phyloP scores from a whole-genome alignment of 768 basidiomycete genomes.

The Artomyces pyxidatus region DNA sequence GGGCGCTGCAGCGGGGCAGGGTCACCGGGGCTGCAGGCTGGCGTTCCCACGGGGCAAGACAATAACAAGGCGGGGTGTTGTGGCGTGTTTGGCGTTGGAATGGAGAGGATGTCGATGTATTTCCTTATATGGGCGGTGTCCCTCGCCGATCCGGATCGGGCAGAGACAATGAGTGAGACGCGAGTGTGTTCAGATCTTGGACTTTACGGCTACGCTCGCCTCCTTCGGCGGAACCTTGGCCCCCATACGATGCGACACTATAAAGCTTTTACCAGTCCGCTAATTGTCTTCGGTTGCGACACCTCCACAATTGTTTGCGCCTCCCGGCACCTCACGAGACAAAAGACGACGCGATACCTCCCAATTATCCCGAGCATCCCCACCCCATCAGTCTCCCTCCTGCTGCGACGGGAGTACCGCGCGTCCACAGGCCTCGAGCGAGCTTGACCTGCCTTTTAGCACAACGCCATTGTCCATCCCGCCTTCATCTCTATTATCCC shows the following conservation, averaged over 20 bases:
- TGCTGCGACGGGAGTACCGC: conserved; percentile 12
- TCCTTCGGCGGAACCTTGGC: conserved; percentile 6
- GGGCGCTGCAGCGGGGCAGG: background rate
- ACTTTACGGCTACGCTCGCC: conserved; percentile 10
- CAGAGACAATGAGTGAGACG: conserved; percentile 3
- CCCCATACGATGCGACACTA: background rate
- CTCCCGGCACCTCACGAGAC: conserved; percentile 11
- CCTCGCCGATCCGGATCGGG: conserved; percentile 16
- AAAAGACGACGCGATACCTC: conserved; percentile 9
- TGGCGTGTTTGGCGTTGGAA: conserved; percentile 7
- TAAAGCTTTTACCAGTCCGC: conserved; percentile 11
- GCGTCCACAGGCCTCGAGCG: conserved; percentile 1
- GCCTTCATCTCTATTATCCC: background rate
- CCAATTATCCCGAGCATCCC: conserved; percentile 8
- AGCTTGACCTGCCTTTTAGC: too few species aligned
- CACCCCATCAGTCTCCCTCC: conserved; percentile 12
- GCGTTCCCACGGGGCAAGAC: conserved; percentile 13
- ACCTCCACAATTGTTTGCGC: conserved; percentile 14
- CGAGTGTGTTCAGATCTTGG: conserved; percentile 7
- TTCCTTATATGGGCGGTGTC: too few species aligned
- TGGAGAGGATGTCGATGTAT: conserved; percentile 10
- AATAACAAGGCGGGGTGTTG: conserved; percentile 18
- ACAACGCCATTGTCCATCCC: too few species aligned
- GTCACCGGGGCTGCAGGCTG: background rate
- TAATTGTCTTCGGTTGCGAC: conserved; percentile 18